Evolutionary conservation across 2,329 filamentous ascomycete species (phyloP), one percentile per base, ranked within the genome.

Genomic region (Herpotrichia juniperi): DNA sequence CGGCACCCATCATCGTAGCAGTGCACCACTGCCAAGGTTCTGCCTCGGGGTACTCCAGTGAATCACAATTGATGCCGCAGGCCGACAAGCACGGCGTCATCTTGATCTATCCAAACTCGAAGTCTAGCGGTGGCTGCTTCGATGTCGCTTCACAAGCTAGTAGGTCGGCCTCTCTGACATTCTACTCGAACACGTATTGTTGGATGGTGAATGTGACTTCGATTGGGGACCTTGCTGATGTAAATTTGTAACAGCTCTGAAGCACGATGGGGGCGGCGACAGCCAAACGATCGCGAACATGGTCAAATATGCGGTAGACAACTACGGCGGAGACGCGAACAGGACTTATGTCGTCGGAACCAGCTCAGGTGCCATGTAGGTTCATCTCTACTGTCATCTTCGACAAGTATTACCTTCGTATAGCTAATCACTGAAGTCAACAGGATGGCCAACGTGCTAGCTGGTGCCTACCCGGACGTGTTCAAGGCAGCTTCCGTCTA

Each of bases 321-420:
- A 59, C 31, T 56, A 56, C 30, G 53, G 53, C 22, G 62, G 55
- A 9, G 62, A 65, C 42, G 24, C 50, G 10, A 49, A 57, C 40
- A 35, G 45, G 26, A 50, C 51, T 9, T 72, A 58, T 43, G 61
- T 64, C 31, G 63, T 57, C 4, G 68, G 68, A 21, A 53, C 51
- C 16, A 59, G 56, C 26, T 69, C 64, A 0, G 67, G 67, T 17
- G 62, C 58, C 26, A 72, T 72, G 68, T 46, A 44, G 16, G 46
- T 42, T 16, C 22, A 16, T 2, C 4, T n/a, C 28, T 31, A 31
- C 28, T 31, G 9, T 31, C 24, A 14, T 17, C 16, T 17, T 26
- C 46, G 81, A 81, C 78, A 79, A 78, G 31, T 52, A 54, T 56
- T 37, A 59, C 12, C 11, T 11, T 43, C 16, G 9, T 9, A 10